Percentiles rank a stretch among this genome's conserved stretches.
Evolutionary conservation across 1,139 yeast genomes (phyloP).

Genomic region (Saccharomyces hybrid): DNA sequence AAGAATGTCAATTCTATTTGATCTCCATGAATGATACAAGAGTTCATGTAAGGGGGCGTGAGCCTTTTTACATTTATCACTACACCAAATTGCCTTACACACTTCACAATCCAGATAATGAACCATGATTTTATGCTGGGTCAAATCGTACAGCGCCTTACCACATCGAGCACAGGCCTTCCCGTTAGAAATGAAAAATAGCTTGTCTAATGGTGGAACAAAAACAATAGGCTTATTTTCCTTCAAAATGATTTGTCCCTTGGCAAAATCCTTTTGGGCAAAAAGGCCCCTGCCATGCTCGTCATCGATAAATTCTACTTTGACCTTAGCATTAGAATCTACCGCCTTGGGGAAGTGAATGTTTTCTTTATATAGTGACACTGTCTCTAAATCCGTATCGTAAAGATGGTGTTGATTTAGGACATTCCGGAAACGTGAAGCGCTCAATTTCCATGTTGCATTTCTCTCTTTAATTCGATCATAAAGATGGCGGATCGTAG

Average conservation of each 20-base stretch:
- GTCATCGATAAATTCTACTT: constrained; percentile 10
- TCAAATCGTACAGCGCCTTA: constrained; percentile 40
- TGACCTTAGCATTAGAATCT: not conserved
- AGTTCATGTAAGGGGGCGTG: not conserved
- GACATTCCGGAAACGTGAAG: constrained; percentile 2
- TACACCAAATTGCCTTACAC: constrained; percentile 71
- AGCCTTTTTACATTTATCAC: constrained; percentile 49
- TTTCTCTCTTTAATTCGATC: constrained; percentile 44
- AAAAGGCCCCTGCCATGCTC: constrained; percentile 46
- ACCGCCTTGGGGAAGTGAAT: constrained; percentile 42
- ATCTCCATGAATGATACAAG: not conserved
- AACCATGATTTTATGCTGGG: constrained; percentile 33
- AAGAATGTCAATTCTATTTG: constrained; percentile 18
- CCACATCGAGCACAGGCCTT: constrained; percentile 82
- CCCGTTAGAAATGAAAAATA: constrained; percentile 54
- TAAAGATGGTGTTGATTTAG: constrained; percentile 1
- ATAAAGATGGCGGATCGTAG: constrained; percentile 51
- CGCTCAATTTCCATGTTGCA: constrained; percentile 50
- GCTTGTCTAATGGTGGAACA: constrained; percentile 65
- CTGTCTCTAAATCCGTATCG: constrained; percentile 31
- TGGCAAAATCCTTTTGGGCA: constrained; percentile 39
- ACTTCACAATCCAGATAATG: constrained; percentile 60
- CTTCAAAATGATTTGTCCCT: constrained; percentile 51
- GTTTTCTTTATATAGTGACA: constrained; percentile 44
- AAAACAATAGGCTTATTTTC: constrained; percentile 56